Conservation (phyloP, 192 early-diverging fungal genomes). For the Helicostylum pulchrum region DNA sequence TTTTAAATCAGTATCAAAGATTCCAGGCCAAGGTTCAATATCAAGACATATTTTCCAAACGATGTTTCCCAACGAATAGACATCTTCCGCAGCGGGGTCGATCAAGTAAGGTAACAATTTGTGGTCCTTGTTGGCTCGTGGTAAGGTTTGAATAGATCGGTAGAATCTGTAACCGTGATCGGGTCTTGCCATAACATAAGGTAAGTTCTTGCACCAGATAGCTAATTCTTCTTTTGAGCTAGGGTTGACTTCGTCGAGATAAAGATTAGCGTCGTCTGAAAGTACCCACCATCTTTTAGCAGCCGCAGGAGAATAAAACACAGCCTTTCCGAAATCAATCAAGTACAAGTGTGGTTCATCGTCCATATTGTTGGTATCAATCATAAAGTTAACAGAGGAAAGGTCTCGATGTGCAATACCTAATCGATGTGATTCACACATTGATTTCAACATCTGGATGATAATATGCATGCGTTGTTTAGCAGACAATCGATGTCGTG, state of each 20-base stretch:
- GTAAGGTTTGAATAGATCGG: constrained; percentile 51
- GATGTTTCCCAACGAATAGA: constrained; percentile 51
- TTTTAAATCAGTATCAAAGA: constrained; percentile 55
- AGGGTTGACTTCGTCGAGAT: constrained; percentile 29
- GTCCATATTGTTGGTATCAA: constrained; percentile 38
- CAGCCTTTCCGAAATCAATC: constrained; percentile 62
- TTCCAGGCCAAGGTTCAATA: constrained; percentile 56
- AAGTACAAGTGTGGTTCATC: constrained; percentile 45
- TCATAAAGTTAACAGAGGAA: constrained; percentile 59
- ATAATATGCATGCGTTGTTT: constrained; percentile 48
- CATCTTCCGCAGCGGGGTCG: constrained; percentile 50
- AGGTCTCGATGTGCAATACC: constrained; percentile 61
- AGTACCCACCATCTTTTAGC: constrained; percentile 43
- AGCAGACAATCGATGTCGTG: constrained; percentile 41
- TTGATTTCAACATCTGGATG: constrained; percentile 46
- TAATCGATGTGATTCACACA: constrained; percentile 41
- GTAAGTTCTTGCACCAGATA: constrained; percentile 33
- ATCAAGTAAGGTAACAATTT: constrained; percentile 36
- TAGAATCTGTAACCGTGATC: constrained; percentile 58
- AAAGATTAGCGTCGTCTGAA: constrained; percentile 13
- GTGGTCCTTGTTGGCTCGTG: constrained; percentile 43
- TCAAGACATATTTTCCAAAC: constrained; percentile 56
- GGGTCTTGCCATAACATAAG: constrained; percentile 43
- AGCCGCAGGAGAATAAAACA: constrained; percentile 42
- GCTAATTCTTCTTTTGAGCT: constrained; percentile 39